Percentiles rank a stretch among this genome's conserved stretches.
Conservation (phyloP, 352 stramenopile genomes). For the Globisporangium middletonii region DNA sequence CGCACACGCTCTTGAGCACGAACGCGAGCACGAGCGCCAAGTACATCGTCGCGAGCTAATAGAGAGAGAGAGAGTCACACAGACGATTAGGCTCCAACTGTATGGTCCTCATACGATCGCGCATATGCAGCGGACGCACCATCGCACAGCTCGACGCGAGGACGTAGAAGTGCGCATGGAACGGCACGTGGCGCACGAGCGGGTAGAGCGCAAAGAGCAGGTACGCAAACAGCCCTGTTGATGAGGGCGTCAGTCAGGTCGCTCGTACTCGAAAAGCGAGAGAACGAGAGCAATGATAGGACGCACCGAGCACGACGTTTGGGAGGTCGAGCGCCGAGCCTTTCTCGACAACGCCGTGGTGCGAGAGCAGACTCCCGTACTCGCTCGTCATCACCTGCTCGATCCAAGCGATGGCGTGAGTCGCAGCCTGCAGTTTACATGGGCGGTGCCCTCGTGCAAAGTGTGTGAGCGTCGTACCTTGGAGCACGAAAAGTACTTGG, state of each 20-base stretch:
- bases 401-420: neutral
- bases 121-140: slow-evolving; percentile 16
- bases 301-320: slow-evolving; percentile 39
- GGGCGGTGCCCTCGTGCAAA: too few relatives aligned
- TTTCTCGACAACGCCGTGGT: slow-evolving; percentile 31
- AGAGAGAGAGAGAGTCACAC: neutral
- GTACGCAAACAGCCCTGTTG: slow-evolving; percentile 24
- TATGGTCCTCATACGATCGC: neutral
- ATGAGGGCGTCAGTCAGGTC: neutral
- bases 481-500: slow-evolving; percentile 44
- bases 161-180: slow-evolving; percentile 43
- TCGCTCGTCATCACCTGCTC: slow-evolving; percentile 47
- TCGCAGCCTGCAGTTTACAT: neutral
- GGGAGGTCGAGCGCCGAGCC: slow-evolving; percentile 38
- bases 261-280: neutral
- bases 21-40: slow-evolving; percentile 53
- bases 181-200: slow-evolving; percentile 25
- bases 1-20: slow-evolving; percentile 45
- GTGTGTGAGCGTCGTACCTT: slow-evolving; percentile 18
- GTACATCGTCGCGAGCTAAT: slow-evolving; percentile 37
- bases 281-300: neutral
- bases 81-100: too few relatives aligned
- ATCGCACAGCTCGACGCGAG: slow-evolving; percentile 24
- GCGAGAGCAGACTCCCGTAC: slow-evolving; percentile 40
- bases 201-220: slow-evolving; percentile 44